Base-by-base conservation (phyloP, 257 asterid genomes). In the Plantago elongata region DNA sequence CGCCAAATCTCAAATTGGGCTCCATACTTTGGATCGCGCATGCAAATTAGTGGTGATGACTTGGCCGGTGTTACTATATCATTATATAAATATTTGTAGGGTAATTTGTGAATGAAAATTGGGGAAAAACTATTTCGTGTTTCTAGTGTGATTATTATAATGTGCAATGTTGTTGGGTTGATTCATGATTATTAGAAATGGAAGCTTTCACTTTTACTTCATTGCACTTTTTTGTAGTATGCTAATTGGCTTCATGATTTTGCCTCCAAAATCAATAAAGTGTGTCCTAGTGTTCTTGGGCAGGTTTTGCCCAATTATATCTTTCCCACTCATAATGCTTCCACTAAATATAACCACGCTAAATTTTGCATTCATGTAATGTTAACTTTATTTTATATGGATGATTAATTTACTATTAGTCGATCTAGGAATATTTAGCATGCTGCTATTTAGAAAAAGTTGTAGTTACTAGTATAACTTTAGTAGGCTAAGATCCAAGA, bases 151-250 rank as follows among this genome's bases (percentile, higher is more conserved):
- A 42, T 51, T 17, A 65, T 55, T 10, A 50, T 62, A 15, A 11
- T 27, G 29, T 56, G 22, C 9, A 45, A 30, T 54, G 27, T 29
- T 46, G 60, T 17, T 50, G 50, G 59, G 40, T 61, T 45, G 42
- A 43, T n/a, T 44, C 29, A 71, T 71, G 69, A 75, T 75, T 49
- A 67, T 63, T 75, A 7, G 40, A 22, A 34, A 34, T 34, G 56
- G 74, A 75, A 75, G 77, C 29, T 75, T 59, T 63, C 69, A 63
- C 62, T 75, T 42, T 70, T 57, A 11, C 40, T 34, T 34, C 8
- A 34, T 34, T 34, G 40, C 40, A 40, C 65, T 11, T 47, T 62
- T 52, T 37, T 2, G 34, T 49, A 51, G 49, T 7, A 16, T 47
- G 4, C 66, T 50, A 55, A 22, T 29, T 13, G 14, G 2, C 13